Evolutionary conservation across 768 basidiomycete species (phyloP).

Genomic region (Dioszegia hungarica): DNA sequence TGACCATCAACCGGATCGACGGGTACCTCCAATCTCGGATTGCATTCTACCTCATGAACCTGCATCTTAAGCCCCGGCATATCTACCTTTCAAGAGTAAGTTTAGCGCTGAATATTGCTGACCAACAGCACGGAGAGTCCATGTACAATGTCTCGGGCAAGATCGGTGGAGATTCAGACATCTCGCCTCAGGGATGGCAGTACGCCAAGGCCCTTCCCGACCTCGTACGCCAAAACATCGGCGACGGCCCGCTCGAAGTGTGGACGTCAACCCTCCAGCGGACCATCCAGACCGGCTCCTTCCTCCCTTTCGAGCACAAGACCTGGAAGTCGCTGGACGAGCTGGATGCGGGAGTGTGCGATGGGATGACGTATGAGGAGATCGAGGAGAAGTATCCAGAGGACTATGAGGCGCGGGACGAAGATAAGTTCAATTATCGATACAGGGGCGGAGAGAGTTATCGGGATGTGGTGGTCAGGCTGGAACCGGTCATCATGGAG

Average conservation of each 20-base stretch:
- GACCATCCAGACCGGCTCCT: slow-evolving; percentile 82
- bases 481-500: slow-evolving; percentile 99
- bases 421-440: slow-evolving; percentile 99
- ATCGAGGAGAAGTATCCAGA: slow-evolving; percentile 97
- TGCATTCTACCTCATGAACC: slow-evolving; percentile 96
- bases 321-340: slow-evolving; percentile 99
- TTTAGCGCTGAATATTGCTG: slow-evolving; percentile 12
- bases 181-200: slow-evolving; percentile 75
- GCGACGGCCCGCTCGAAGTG: slow-evolving; percentile 80
- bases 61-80: slow-evolving; percentile 91
- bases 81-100: slow-evolving; percentile 92
- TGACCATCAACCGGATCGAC: slow-evolving; percentile 73
- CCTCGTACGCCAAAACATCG: slow-evolving; percentile 83
- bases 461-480: slow-evolving; percentile 86
- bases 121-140: slow-evolving; percentile 85
- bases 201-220: slow-evolving; percentile 83
- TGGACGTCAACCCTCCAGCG: slow-evolving; percentile 98
- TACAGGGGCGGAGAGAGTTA: slow-evolving; percentile 96
- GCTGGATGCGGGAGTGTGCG: slow-evolving; percentile 96
- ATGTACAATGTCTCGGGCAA: slow-evolving; percentile 93
- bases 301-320: slow-evolving; percentile 78
- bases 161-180: slow-evolving; percentile 91
- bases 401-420: slow-evolving; percentile 94
- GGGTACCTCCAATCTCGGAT: slow-evolving; percentile 96
- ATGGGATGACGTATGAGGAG: slow-evolving; percentile 99